A percentile compares a stretch with the other conserved stretches of the same genome.
These are phyloP conservation scores for Cyberlindnera maritima DNA, from an alignment of 805 yeast genomes.

Conservation along the genomic window DNA sequence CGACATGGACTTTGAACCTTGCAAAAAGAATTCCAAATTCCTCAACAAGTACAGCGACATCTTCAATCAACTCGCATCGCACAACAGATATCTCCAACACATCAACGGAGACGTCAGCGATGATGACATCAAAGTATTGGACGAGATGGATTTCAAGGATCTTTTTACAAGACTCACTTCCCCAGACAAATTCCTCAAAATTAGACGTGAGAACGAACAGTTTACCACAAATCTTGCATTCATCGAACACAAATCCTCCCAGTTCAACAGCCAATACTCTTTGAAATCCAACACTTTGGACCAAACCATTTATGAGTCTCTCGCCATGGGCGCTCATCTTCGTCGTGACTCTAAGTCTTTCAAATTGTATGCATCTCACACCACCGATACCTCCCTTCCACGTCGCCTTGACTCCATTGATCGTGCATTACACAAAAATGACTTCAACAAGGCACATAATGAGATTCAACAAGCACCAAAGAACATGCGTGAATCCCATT, in stretches of 20 bases:
- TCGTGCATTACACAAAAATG: constrained; percentile 24
- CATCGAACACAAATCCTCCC: constrained; percentile 13
- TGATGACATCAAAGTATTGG: constrained; percentile 39
- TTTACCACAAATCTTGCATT: constrained; percentile 23
- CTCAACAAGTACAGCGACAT: constrained; percentile 39
- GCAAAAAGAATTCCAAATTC: constrained; percentile 57
- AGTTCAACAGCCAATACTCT: constrained; percentile 21
- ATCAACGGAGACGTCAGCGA: constrained; percentile 34
- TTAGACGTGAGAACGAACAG: constrained; percentile 21
- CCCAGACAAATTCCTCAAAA: constrained; percentile 18
- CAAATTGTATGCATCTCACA: constrained; percentile 27
- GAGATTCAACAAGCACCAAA: constrained; percentile 39
- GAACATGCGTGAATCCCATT: constrained; percentile 34
- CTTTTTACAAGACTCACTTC: constrained; percentile 34
- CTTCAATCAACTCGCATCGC: constrained; percentile 33
- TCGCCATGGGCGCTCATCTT: constrained; percentile 40
- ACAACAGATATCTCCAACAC: constrained; percentile 44
- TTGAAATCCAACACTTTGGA: constrained; percentile 23
- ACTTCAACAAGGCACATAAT: constrained; percentile 37
- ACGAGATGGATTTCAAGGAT: constrained; percentile 41
- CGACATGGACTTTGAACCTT: constrained; percentile 68
- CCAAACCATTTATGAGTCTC: constrained; percentile 34
- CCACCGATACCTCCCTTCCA: constrained; percentile 17
- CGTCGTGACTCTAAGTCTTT: constrained; percentile 28
- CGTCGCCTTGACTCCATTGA: constrained; percentile 38